A percentile compares a stretch with the other conserved stretches of the same genome.
These are phyloP conservation scores for Stagonosporopsis tanaceti DNA, from an alignment of 2,329 filamentous ascomycete species.

Conservation along the genomic window DNA sequence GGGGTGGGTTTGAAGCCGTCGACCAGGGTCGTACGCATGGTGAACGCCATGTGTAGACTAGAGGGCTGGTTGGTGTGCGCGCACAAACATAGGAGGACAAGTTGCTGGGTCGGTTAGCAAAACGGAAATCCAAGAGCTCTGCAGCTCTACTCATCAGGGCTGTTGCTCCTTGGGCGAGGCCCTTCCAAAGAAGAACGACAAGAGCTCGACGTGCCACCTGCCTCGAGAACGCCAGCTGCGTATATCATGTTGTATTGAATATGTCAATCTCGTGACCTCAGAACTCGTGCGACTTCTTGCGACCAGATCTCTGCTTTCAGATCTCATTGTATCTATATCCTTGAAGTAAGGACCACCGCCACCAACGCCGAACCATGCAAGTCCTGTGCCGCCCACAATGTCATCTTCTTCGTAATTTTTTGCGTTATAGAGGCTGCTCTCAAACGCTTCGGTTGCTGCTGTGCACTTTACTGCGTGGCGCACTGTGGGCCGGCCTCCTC, in stretches of 20 bases:
- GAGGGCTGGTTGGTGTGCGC: not conserved
- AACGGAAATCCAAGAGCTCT: no score
- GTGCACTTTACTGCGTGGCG: slow-evolving; percentile 68
- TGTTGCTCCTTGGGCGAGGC: no score
- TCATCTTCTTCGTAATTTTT: slow-evolving; percentile 11
- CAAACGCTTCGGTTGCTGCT: not conserved
- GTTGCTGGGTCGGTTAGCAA: no score
- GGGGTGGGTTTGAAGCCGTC: not conserved
- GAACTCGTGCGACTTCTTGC: not conserved
- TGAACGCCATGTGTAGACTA: not conserved
- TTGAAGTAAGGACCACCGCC: slow-evolving; percentile 19
- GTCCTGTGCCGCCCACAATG: slow-evolving; percentile 21
- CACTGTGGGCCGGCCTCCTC: slow-evolving; percentile 71
- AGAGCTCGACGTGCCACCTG: no score
- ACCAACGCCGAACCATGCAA: slow-evolving; percentile 37
- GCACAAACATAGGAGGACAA: no score
- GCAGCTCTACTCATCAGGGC: no score
- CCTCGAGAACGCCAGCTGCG: not conserved
- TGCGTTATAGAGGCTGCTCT: not conserved
- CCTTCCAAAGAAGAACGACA: no score
- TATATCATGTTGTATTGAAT: not conserved
- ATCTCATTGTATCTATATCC: slow-evolving; percentile 9
- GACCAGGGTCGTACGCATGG: no score
- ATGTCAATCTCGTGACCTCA: not conserved
- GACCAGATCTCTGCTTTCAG: slow-evolving; percentile 8